phyloP scores from a whole-genome alignment of 1,284 basidiomycete species.

The Tylopilus sp. region DNA sequence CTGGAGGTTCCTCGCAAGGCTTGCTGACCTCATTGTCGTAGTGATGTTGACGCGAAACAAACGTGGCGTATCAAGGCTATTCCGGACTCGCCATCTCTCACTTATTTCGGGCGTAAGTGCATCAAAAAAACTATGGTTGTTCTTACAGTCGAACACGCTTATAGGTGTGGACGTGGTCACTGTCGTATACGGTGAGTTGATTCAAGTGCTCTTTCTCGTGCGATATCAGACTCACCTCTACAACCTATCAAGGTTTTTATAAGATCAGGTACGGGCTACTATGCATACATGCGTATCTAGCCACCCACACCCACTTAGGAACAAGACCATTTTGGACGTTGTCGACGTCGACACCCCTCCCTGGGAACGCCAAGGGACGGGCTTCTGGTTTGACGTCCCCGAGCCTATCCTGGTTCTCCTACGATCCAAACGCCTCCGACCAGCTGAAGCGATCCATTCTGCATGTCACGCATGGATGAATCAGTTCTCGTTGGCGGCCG shows the following conservation, averaged over 20 bases:
- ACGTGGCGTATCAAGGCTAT: conserved; percentile 84
- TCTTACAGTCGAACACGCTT: conserved; percentile 3
- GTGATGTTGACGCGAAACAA: conserved; percentile 83
- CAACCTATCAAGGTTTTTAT: conserved; percentile 59
- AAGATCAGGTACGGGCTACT: conserved; percentile 67
- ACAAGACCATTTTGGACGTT: conserved; percentile 77
- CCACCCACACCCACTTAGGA: conserved; percentile 50
- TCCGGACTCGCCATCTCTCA: conserved; percentile 64
- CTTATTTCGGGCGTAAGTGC: conserved; percentile 80
- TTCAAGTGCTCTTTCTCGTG: too few relatives aligned
- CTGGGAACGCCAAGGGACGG: conserved; percentile 81
- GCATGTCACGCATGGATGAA: conserved; percentile 89
- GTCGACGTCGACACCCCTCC: conserved; percentile 87
- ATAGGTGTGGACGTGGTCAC: conserved; percentile 77
- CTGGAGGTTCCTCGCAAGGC: background rate
- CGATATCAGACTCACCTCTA: background rate
- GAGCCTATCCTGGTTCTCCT: conserved; percentile 64
- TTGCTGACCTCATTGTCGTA: conserved; percentile 42
- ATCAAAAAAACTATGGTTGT: background rate
- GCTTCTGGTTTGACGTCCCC: conserved; percentile 91
- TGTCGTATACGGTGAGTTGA: conserved; percentile 76
- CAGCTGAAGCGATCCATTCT: conserved; percentile 86
- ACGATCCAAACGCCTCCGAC: conserved; percentile 66
- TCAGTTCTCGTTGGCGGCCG: conserved; percentile 76
- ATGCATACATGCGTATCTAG: background rate